Evolutionary conservation across 1,139 yeast species (phyloP), one percentile per base, ranked within the genome.

Genomic region (Scheffersomyces insectosa): DNA sequence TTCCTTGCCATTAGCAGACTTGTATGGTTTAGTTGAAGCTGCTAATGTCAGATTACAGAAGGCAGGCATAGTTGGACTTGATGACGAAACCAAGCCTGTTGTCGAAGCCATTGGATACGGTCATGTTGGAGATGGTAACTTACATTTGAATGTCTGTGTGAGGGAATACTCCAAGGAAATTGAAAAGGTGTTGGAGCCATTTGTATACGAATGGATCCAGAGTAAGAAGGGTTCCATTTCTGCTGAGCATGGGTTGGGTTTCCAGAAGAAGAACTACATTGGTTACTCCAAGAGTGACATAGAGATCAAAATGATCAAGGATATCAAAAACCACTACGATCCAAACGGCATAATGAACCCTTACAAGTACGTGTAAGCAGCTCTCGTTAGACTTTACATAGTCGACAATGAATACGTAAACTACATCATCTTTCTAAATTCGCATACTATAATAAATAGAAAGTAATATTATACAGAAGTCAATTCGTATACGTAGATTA

Each of bases 201-300:
- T 85, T 68, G 93, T 93, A 27, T 93, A 89, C 59, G 95, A 93
- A 69, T 90, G 93, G 87, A 87, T 93, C 48, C 75, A 79, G 42
- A 57, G 67, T 28, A 78, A 83, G 48, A 69, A 82, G 35, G 99
- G 99, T 28, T 89, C 97, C 1, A 85, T 93, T 41, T 86, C 96
- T 47, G 99, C 98, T 35, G 99, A 93, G 66, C 99, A 93, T 64
- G 99, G 99, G 4, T 75, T 93, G 48, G 99, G 99, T 1, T 88
- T 93, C 79, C 97, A 91, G 60, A 93, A 93, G 84, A 88, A 86
- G 56, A 85, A 87, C 60, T 93, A 87, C 63, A 78, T 91, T 53
- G 85, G 85, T 9, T 91, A 91, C 70, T 80, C 95, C 49, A 91
- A 90, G 73, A 80, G 80, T 51, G 81, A 77, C 6, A 69, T 70